These are phyloP conservation scores for Acacia melanoxylon DNA, from an alignment of 306 rosid genomes.

Conservation along the genomic window DNA sequence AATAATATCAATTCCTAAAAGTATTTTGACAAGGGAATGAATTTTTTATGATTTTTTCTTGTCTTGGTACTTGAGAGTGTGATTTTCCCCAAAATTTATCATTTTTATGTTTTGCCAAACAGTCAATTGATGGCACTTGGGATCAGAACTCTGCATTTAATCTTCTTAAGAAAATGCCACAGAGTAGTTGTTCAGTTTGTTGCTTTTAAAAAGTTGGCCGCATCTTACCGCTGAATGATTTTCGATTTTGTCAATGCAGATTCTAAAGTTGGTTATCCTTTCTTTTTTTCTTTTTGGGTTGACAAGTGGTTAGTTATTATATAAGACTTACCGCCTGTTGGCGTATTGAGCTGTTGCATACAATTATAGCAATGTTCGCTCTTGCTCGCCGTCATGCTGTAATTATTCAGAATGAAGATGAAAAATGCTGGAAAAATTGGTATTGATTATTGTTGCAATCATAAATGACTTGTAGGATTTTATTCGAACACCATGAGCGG, in stretches of 20 bases:
- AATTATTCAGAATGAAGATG: constrained; percentile 25
- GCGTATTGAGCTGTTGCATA: neutral
- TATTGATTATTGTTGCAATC: constrained; percentile 34
- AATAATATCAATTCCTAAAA: no score
- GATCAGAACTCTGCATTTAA: neutral
- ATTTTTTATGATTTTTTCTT: no score
- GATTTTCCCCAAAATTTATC: neutral
- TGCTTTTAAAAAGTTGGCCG: neutral
- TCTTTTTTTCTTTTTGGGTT: neutral
- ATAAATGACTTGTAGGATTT: constrained; percentile 35
- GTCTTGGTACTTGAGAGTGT: no score
- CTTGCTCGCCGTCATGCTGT: neutral
- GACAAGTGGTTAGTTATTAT: neutral
- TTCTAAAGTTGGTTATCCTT: neutral
- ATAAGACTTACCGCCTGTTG: neutral
- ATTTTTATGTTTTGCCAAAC: neutral
- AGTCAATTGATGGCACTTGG: neutral
- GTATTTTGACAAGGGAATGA: no score
- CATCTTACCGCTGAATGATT: neutral
- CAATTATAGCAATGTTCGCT: neutral
- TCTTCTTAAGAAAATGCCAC: neutral
- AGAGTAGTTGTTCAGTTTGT: neutral
- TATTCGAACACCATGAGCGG: constrained; percentile 52
- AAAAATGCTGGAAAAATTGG: constrained; percentile 12
- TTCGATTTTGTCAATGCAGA: neutral